Base-by-base conservation (phyloP, 345 rosid species). In the Anacardium occidentale region DNA sequence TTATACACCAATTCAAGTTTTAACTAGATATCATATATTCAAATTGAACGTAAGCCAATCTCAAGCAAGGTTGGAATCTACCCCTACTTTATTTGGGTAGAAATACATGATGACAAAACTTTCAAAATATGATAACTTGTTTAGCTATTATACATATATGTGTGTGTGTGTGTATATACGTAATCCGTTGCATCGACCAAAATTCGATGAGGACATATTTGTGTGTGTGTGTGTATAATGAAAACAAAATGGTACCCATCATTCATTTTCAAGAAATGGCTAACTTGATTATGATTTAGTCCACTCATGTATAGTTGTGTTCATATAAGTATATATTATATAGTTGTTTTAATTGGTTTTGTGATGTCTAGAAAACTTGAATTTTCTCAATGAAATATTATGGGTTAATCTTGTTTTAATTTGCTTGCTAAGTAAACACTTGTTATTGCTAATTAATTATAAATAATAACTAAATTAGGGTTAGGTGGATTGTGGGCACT, bases 161-260 rank as follows among this genome's bases (percentile, higher is more conserved):
- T n/a, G n/a, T n/a, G n/a, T n/a, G n/a, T n/a, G n/a, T n/a, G n/a
- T n/a, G n/a, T n/a, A n/a, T n/a, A n/a, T n/a, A n/a, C n/a, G n/a
- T n/a, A n/a, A n/a, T n/a, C n/a, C n/a, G n/a, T n/a, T n/a, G n/a
- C n/a, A n/a, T n/a, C n/a, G 14, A n/a, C n/a, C 9, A 66, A 66
- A 26, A 26, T 20, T 66, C 60, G 29, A 25, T 25, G n/a, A 45
- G 80, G 64, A 72, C 66, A 75, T 74, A 48, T 51, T 37, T 1
- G 78, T 73, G n/a, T 32, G 57, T n/a, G n/a, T n/a, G n/a, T n/a
- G 51, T 48, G n/a, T 5, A 6, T 1, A 6, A 37, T 6, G 42
- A 37, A 1, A 7, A 37, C 24, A 56, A n/a, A 77, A 37, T 48
- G 20, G 55, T 59, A 13, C 61, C 69, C 74, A 61, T 69, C 72